Evolutionary conservation across 345 rosid species (phyloP), one percentile per base, ranked within the genome.

Genomic region (Hibiscus syriacus): DNA sequence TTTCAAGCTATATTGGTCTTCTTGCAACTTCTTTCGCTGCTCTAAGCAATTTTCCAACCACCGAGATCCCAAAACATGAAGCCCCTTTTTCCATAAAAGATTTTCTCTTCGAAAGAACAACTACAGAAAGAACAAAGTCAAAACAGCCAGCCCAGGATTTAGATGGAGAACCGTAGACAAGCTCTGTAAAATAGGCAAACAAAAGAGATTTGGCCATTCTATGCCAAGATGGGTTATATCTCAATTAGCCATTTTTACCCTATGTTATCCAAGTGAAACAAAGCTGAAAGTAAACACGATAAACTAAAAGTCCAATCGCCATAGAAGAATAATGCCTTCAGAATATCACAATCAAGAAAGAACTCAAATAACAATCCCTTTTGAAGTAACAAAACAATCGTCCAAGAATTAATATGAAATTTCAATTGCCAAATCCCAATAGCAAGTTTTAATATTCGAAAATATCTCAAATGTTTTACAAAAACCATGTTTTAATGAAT

Each of bases 41-140:
- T 79, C 80, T 79, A 87, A 69, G 73, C 89, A 87, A 56, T 87
- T 83, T 45, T 87, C 96, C 77, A 94, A 74, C 99, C 99, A 94
- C 59, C 80, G 85, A 55, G 77, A 81, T 68, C 76, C 73, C 71
- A 94, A 84, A 69, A 91, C 85, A 72, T 74, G 79, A 69, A 86
- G 70, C 65, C 78, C 81, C 70, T 66, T 86, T 74, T 74, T 85
- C 54, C 70, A 36, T 20, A 89, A 60, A 69, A 67, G 53, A 52
- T 74, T 74, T 82, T 87, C 76, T 83, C 95, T 39, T 53, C 69
- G 63, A 48, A 67, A 7, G 75, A 72, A 67, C 89, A 79, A 77
- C 97, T 94, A 61, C 34, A 74, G 20, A 70, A 22, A 70, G 46
- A 70, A 64, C 38, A 64, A n/a, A 46, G 45, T 50, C 27, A 66